Conservation (phyloP, 192 early-diverging fungal species). For the Piromyces finnis region DNA sequence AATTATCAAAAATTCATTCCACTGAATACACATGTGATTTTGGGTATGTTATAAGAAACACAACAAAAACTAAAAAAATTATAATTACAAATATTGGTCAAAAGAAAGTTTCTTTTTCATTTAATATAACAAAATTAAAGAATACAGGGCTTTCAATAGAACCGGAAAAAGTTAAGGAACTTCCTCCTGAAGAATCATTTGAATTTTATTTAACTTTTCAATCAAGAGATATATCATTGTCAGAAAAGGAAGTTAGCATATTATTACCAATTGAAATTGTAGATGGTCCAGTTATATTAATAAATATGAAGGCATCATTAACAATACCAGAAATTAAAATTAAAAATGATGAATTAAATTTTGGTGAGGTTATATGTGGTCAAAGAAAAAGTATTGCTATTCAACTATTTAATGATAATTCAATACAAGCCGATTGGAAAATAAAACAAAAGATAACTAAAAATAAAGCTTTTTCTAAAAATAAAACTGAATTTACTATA, state of each 20-base stretch:
- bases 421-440: slow-evolving; percentile 29
- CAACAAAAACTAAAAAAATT: slow-evolving; percentile 16
- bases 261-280: slow-evolving; percentile 18
- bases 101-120: slow-evolving; percentile 13
- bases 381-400: slow-evolving; percentile 19
- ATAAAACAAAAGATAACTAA: background rate
- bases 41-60: slow-evolving; percentile 31
- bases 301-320: slow-evolving; percentile 19
- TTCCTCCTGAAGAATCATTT: slow-evolving; percentile 16
- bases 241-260: slow-evolving; percentile 13
- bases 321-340: slow-evolving; percentile 25
- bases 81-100: slow-evolving; percentile 16
- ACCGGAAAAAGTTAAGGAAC: slow-evolving; percentile 25
- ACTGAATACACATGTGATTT: slow-evolving; percentile 31
- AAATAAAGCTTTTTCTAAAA: background rate
- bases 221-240: slow-evolving; percentile 7
- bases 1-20: slow-evolving; percentile 18
- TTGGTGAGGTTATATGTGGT: slow-evolving; percentile 32
- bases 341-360: slow-evolving; percentile 17
- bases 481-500: background rate
- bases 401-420: slow-evolving; percentile 19
- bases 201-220: slow-evolving; percentile 22
- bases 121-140: slow-evolving; percentile 14
- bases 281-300: slow-evolving; percentile 24
- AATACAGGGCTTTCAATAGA: slow-evolving; percentile 28